Percentiles rank a stretch among this genome's conserved stretches.
phyloP scores from a whole-genome alignment of 768 basidiomycete genomes.

The Auricularia auricula-judae region DNA sequence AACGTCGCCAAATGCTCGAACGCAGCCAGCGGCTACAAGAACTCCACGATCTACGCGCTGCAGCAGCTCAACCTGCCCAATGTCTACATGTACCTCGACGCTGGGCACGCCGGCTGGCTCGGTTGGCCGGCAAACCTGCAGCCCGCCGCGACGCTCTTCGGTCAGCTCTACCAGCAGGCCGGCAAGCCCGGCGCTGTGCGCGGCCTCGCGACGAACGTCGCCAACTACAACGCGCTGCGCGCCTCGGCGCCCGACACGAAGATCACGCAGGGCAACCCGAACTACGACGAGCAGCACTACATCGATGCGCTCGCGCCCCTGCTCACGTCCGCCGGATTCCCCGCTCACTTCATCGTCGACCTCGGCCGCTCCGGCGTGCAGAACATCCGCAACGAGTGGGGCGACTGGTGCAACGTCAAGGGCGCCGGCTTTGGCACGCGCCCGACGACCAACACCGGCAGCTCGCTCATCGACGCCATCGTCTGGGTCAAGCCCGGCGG shows the following conservation, averaged over 20 bases:
- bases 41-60: slow-evolving; percentile 18
- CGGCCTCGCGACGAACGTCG: slow-evolving; percentile 44
- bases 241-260: slow-evolving; percentile 44
- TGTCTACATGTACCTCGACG: slow-evolving; percentile 53
- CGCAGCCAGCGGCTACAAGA: slow-evolving; percentile 42
- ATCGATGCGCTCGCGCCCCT: slow-evolving; percentile 43
- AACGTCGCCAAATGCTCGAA: slow-evolving; percentile 43
- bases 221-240: slow-evolving; percentile 27
- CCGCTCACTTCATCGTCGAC: slow-evolving; percentile 55
- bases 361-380: slow-evolving; percentile 55
- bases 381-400: slow-evolving; percentile 49
- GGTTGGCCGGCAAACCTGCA: slow-evolving; percentile 56
- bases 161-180: slow-evolving; percentile 36
- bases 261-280: slow-evolving; percentile 44
- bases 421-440: slow-evolving; percentile 51
- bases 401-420: slow-evolving; percentile 61
- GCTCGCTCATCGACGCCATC: slow-evolving; percentile 44
- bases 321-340: slow-evolving; percentile 35
- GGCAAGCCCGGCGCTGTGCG: slow-evolving; percentile 45
- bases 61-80: slow-evolving; percentile 43
- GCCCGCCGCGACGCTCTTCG: slow-evolving; percentile 48
- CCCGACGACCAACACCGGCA: slow-evolving; percentile 46
- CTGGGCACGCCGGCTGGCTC: slow-evolving; percentile 51
- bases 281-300: slow-evolving; percentile 53
- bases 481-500: slow-evolving; percentile 64